These are phyloP conservation scores for Clarireedia paspali DNA, from an alignment of 2,329 filamentous ascomycete species.

Conservation along the genomic window DNA sequence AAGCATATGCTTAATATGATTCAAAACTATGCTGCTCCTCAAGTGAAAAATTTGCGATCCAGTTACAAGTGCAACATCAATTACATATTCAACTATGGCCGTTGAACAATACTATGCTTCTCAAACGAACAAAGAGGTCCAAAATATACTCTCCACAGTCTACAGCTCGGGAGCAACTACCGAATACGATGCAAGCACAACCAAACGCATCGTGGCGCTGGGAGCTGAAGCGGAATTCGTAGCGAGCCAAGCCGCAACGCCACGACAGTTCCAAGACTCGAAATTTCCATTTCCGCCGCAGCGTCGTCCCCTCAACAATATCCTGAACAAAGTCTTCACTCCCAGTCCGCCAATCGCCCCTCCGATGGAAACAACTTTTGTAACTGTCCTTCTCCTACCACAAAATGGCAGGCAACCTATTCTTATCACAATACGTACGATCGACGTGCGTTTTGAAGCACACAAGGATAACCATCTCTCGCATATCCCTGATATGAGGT, in stretches of 20 bases:
- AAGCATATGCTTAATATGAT: too few relatives aligned
- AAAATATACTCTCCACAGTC: background rate
- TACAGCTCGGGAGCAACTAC: background rate
- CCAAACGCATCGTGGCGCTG: background rate
- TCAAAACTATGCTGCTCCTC: too few relatives aligned
- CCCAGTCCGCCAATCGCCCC: background rate
- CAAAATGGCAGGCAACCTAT: slow-evolving; percentile 1
- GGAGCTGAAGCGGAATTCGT: background rate
- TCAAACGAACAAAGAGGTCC: background rate
- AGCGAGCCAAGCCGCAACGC: background rate
- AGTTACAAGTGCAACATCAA: too few relatives aligned
- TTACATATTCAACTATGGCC: background rate
- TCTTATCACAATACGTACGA: slow-evolving; percentile 6
- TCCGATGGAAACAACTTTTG: slow-evolving; percentile 1
- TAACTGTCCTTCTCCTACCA: slow-evolving; percentile 2
- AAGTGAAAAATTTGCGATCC: too few relatives aligned
- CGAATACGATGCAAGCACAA: background rate
- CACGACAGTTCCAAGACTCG: background rate
- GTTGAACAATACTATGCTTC: background rate
- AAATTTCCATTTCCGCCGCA: background rate
- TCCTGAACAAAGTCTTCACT: slow-evolving; percentile 5
- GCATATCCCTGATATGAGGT: slow-evolving; percentile 8
- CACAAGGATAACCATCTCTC: slow-evolving; percentile 6
- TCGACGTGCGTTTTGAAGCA: slow-evolving; percentile 5
- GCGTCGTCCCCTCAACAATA: background rate